Conservation (phyloP, 495 filamentous ascomycete genomes). For the Jackrogersella multiformis region DNA sequence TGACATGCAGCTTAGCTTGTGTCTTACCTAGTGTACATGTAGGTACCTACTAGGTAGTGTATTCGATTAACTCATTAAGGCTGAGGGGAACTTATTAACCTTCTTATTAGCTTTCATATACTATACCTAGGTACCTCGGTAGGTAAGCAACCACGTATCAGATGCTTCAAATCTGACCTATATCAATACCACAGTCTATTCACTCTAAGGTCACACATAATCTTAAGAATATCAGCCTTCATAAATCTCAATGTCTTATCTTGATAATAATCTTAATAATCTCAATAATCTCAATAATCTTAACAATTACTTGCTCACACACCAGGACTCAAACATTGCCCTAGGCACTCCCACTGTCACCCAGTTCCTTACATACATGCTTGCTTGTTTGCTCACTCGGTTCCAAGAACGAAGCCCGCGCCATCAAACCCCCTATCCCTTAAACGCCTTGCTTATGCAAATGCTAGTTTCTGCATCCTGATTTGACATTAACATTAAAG, state of each 20-base stretch:
- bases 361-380: background rate
- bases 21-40: too few relatives aligned
- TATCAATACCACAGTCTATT: background rate
- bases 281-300: slow-evolving; percentile 2
- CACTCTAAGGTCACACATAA: background rate
- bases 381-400: background rate
- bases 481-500: slow-evolving; percentile 4
- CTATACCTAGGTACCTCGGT: too few relatives aligned
- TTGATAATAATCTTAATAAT: slow-evolving; percentile 8
- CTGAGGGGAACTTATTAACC: background rate
- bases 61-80: background rate
- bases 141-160: background rate
- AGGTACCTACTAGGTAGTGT: too few relatives aligned
- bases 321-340: background rate
- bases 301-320: background rate
- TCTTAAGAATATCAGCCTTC: background rate
- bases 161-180: background rate
- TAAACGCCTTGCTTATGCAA: slow-evolving; percentile 44
- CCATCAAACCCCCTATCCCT: background rate
- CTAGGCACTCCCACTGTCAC: background rate
- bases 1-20: slow-evolving; percentile 1
- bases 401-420: slow-evolving; percentile 2
- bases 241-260: slow-evolving; percentile 3
- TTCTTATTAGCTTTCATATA: too few relatives aligned
- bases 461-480: slow-evolving; percentile 34